Base-by-base conservation (phyloP, 2,329 filamentous ascomycete species). In the Thielaviopsis populi region DNA sequence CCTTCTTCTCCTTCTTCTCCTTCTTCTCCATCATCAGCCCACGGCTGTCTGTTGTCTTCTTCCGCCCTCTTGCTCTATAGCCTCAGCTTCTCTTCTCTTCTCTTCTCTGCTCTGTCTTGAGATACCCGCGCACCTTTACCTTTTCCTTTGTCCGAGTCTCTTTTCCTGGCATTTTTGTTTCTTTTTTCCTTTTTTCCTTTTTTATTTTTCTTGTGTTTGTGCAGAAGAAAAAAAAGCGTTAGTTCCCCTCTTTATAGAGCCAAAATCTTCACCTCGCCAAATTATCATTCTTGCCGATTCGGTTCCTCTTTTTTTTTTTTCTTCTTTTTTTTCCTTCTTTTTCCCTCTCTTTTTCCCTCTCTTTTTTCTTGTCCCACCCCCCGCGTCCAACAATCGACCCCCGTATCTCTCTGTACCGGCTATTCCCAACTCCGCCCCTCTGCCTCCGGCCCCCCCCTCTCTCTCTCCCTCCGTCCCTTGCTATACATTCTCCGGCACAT, bases 211-310 rank as follows among this genome's bases (percentile, higher is more conserved):
- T 60, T 46, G 13, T 53, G 33, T 27, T 33, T 6, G 27, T 56
- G 15, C 27, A 15, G 7, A 33, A 33, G 37, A 33, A 17, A 56
- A 13, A 19, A 43, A 46, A 46, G n/a, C 10, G 8, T n/a, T 19
- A n/a, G 24, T 56, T 56, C 53, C 27, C 53, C 53, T 56, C 53
- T 56, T 56, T 56, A 56, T 37, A 56, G 53, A 56, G 15, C 27
- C 17, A 56, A 33, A 56, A 3, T 19, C 53, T 56, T 37, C 24
- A 37, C 27, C 10, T 8, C 53, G 53, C 19, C 22, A 48, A 48
- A n/a, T 17, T 24, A 22, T 17, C 11, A n/a, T 19, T 33, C 41
- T 43, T n/a, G 13, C 24, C 33, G 1, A 8, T 37, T 30, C 19
- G 42, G 22, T 46, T 60, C 13, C 43, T 53, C n/a, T 27, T 30